Evolutionary conservation across 208 protist species (phyloP).

Genomic region (Trypanosoma mega): DNA sequence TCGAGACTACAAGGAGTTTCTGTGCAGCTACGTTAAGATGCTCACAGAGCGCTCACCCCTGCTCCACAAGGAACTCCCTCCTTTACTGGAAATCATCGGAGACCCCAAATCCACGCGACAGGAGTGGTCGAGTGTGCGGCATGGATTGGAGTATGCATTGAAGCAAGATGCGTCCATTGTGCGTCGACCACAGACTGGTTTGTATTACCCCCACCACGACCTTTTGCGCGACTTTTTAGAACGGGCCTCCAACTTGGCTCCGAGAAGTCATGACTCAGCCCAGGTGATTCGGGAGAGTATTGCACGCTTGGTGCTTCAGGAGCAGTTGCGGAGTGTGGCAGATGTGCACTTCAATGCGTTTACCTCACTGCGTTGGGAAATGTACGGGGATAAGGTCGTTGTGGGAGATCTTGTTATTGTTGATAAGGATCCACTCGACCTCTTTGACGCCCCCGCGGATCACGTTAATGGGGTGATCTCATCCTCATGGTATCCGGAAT

Average conservation of each 20-base stretch:
- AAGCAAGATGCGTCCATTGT: conserved; percentile 43
- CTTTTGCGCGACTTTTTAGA: conserved; percentile 75
- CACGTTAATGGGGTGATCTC: conserved; percentile 66
- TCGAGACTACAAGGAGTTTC: conserved; percentile 59
- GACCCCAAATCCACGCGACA: conserved; percentile 27
- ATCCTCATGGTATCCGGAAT: conserved; percentile 47
- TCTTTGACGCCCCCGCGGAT: conserved; percentile 65
- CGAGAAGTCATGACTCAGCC: conserved; percentile 47
- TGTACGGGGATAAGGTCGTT: conserved; percentile 33
- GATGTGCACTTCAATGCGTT: conserved; percentile 85
- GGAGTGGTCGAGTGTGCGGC: conserved; percentile 44
- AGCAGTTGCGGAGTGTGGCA: conserved; percentile 64
- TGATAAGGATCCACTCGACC: conserved; percentile 29
- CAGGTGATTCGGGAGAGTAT: conserved; percentile 71
- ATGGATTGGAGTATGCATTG: conserved; percentile 41
- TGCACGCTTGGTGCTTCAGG: conserved; percentile 51
- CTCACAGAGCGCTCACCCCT: conserved; percentile 65
- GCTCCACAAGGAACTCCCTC: conserved; percentile 53
- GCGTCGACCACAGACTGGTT: conserved; percentile 43
- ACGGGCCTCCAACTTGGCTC: conserved; percentile 41
- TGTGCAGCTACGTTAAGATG: conserved; percentile 45
- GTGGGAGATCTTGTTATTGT: conserved; percentile 61
- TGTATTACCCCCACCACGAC: conserved; percentile 74
- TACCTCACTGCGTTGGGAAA: conserved; percentile 66
- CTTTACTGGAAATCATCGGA: conserved; percentile 49